Percentiles rank a stretch among this genome's conserved stretches.
Conservation (phyloP, 768 basidiomycete genomes). For the Leccinum aurantiacum region DNA sequence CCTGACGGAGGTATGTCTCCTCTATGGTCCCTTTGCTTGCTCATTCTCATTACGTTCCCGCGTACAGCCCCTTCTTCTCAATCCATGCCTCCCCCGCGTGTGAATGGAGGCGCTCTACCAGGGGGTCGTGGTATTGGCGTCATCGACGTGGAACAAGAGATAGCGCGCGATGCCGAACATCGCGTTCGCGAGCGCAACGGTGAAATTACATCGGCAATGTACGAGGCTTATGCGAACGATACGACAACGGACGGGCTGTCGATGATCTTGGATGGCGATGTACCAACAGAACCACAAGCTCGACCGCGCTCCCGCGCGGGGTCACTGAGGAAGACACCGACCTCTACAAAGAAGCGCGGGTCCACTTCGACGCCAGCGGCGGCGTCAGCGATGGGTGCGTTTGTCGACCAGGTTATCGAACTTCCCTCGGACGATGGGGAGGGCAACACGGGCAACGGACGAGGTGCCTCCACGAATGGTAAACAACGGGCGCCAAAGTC, state of each 20-base stretch:
- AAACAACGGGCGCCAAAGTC: not conserved
- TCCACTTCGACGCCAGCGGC: not conserved
- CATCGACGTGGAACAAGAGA: conserved; percentile 25
- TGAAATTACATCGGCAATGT: not conserved
- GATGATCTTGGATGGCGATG: not conserved
- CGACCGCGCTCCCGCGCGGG: conserved; percentile 7
- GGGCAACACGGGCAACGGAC: not conserved
- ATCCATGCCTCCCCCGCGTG: not conserved
- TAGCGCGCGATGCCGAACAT: conserved; percentile 19
- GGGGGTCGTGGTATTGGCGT: conserved; percentile 30
- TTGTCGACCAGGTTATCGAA: conserved; percentile 25
- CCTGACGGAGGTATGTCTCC: conserved; percentile 16
- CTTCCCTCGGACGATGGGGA: conserved; percentile 20
- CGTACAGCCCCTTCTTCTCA: conserved; percentile 11
- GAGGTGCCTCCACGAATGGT: not conserved
- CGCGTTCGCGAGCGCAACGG: not conserved
- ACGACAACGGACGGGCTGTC: conserved; percentile 5
- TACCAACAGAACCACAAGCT: not conserved
- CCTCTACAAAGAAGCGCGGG: not conserved
- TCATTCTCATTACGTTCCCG: not conserved
- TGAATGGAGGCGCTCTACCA: conserved; percentile 28
- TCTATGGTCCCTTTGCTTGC: not conserved
- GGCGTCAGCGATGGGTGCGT: conserved; percentile 10
- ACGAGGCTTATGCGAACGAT: not conserved
- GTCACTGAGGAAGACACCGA: conserved; percentile 12